These are phyloP conservation scores for Globisporangium irregulare DNA, from an alignment of 352 stramenopile genomes.

Conservation along the genomic window DNA sequence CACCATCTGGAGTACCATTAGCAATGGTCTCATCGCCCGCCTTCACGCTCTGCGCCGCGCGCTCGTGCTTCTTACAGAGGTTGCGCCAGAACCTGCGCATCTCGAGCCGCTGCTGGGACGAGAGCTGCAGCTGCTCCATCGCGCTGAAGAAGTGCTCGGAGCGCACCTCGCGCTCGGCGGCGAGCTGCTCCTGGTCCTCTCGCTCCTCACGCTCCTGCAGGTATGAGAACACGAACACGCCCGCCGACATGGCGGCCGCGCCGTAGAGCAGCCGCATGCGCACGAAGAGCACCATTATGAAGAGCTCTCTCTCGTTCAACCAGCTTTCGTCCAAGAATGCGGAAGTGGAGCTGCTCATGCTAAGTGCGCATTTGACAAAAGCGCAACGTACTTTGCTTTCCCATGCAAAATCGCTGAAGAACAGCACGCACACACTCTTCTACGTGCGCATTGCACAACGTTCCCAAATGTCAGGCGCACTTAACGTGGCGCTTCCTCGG, in stretches of 20 bases:
- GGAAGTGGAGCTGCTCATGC: not conserved
- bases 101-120: slow-evolving; percentile 57
- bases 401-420: too few species aligned
- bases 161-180: slow-evolving; percentile 47
- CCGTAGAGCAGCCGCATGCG: slow-evolving; percentile 65
- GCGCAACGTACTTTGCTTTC: not conserved
- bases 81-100: slow-evolving; percentile 80
- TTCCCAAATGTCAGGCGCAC: not conserved
- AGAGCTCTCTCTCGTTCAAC: not conserved
- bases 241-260: slow-evolving; percentile 73
- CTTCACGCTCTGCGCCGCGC: not conserved
- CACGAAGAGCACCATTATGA: slow-evolving; percentile 32
- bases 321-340: not conserved
- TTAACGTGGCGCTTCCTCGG: not conserved
- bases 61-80: slow-evolving; percentile 40
- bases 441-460: not conserved
- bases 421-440: too few species aligned
- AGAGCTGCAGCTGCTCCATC: slow-evolving; percentile 59
- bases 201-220: slow-evolving; percentile 78
- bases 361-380: not conserved
- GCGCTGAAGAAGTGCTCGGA: slow-evolving; percentile 62
- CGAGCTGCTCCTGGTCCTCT: slow-evolving; percentile 55
- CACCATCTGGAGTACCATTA: not conserved
- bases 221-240: slow-evolving; percentile 75
- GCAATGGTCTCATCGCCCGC: not conserved